These are phyloP conservation scores for Schwanniomyces vanrijiae DNA, from an alignment of 805 yeast species.

Conservation along the genomic window DNA sequence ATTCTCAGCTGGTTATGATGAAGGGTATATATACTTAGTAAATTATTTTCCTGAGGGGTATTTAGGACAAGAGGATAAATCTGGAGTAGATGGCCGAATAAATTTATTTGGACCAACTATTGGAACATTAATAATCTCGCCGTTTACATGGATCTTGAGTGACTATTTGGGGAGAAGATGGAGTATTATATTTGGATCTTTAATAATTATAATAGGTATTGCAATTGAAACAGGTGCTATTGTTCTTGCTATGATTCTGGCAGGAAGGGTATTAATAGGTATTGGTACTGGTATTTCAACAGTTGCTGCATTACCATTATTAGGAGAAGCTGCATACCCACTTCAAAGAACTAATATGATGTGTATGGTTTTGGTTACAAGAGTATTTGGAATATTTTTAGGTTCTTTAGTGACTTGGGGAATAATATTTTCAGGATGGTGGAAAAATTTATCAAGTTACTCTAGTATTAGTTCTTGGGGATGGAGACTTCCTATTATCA, in stretches of 20 bases:
- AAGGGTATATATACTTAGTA: constrained; percentile 18
- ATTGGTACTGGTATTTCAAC: constrained; percentile 71
- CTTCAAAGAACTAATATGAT: constrained; percentile 2
- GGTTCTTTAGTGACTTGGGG: constrained; percentile 65
- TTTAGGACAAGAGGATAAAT: constrained; percentile 23
- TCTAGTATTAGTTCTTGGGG: constrained; percentile 40
- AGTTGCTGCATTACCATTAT: constrained; percentile 76
- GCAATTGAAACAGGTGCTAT: constrained; percentile 44
- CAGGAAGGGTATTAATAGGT: constrained; percentile 69
- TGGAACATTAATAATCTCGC: constrained; percentile 10
- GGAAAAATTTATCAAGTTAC: not conserved
- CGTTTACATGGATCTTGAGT: constrained; percentile 5
- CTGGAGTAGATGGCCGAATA: constrained; percentile 33
- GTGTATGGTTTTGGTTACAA: constrained; percentile 38
- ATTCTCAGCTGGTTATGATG: constrained; percentile 16
- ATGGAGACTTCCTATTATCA: constrained; percentile 56
- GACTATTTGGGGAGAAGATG: constrained; percentile 46
- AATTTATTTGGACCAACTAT: constrained; percentile 29
- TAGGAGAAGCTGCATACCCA: constrained; percentile 61
- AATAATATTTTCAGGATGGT: constrained; percentile 59
- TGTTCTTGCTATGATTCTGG: constrained; percentile 22
- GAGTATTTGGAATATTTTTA: constrained; percentile 64
- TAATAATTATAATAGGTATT: constrained; percentile 57
- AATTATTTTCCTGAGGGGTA: constrained; percentile 17
- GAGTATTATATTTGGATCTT: constrained; percentile 51